Conservation (phyloP, 495 filamentous ascomycete genomes). For the Aspergillus sclerotiicarbonarius region DNA sequence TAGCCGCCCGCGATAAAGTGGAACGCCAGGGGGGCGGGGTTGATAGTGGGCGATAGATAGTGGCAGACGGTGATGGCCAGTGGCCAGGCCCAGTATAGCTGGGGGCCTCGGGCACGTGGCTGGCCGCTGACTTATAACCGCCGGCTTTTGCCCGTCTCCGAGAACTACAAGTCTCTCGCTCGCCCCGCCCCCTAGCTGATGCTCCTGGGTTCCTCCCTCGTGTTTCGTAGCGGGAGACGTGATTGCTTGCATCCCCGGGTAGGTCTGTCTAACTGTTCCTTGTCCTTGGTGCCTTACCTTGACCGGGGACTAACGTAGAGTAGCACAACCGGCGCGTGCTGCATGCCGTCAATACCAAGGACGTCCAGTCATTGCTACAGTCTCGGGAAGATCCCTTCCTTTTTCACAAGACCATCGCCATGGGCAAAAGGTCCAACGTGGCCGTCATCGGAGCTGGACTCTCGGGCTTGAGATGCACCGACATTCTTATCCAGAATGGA, state of each 20-base stretch:
- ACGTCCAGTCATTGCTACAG: not conserved
- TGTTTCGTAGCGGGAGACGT: not conserved
- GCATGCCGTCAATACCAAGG: not conserved
- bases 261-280: no score
- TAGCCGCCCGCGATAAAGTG: no score
- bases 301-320: not conserved
- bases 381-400: not conserved
- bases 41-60: not conserved
- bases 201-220: not conserved
- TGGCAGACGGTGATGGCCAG: no score
- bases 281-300: not conserved
- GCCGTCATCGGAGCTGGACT: slow-evolving; percentile 84
- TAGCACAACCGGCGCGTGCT: not conserved
- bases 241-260: no score
- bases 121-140: slow-evolving; percentile 1
- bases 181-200: not conserved
- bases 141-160: not conserved
- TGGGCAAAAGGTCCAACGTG: slow-evolving; percentile 50
- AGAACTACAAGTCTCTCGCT: not conserved
- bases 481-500: slow-evolving; percentile 74
- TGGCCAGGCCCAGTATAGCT: no score
- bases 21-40: no score
- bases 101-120: not conserved
- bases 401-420: slow-evolving; percentile 9
- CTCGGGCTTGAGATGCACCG: slow-evolving; percentile 83